These are phyloP conservation scores for Puccinellia tenuiflora DNA, from an alignment of 176 grass and related monocot species.

Conservation along the genomic window DNA sequence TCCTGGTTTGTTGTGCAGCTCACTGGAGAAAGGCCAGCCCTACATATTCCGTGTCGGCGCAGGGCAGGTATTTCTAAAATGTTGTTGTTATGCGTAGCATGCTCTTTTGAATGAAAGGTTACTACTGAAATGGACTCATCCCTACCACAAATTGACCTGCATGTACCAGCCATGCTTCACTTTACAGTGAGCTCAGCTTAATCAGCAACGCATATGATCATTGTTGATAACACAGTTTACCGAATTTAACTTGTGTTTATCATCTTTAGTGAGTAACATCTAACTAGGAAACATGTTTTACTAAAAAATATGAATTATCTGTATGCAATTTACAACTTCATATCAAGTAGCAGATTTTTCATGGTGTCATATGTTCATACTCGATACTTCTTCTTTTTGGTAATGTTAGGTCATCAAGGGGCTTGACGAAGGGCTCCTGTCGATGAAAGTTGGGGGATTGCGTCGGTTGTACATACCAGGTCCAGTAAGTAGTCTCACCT, in stretches of 20 bases:
- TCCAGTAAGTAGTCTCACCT: conserved; percentile 38
- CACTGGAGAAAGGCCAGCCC: conserved; percentile 71
- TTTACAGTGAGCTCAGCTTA: background rate
- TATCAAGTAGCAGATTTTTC: background rate
- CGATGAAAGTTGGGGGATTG: conserved; percentile 88
- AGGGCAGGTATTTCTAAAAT: conserved; percentile 52
- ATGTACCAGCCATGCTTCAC: background rate
- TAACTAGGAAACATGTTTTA: background rate
- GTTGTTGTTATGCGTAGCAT: background rate
- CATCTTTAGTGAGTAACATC: background rate
- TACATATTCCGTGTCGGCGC: conserved; percentile 95
- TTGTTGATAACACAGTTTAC: background rate
- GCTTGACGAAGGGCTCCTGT: conserved; percentile 89
- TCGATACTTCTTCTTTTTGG: background rate
- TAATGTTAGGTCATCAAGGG: conserved; percentile 68
- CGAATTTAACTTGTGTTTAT: background rate
- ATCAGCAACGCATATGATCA: background rate
- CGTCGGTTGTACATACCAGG: conserved; percentile 90
- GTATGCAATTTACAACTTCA: background rate
- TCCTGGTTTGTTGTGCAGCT: conserved; percentile 37
- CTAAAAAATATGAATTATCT: background rate
- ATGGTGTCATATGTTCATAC: background rate
- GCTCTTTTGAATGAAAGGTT: background rate
- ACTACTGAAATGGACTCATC: background rate
- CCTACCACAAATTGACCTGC: background rate